phyloP scores from a whole-genome alignment of 192 early-diverging fungal genomes.

The Irineochytrium annulatum region DNA sequence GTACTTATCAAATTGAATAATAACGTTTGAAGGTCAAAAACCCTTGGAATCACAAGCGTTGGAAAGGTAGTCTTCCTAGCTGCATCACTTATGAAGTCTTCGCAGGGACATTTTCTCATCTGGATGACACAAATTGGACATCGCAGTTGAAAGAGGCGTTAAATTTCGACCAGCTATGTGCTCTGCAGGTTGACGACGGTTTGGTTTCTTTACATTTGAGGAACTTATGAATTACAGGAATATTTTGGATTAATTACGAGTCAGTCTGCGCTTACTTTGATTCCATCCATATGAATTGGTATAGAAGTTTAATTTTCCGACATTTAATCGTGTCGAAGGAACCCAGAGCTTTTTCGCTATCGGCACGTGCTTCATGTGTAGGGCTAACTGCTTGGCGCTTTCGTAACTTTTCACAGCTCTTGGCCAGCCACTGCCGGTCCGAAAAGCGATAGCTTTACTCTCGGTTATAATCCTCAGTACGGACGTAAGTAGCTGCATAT shows the following conservation, averaged over 20 bases:
- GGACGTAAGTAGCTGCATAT: slow-evolving; percentile 10
- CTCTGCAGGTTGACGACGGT: slow-evolving; percentile 71
- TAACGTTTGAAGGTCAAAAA: slow-evolving; percentile 57
- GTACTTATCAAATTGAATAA: not conserved
- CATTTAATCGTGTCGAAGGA: slow-evolving; percentile 42
- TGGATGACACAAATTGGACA: slow-evolving; percentile 57
- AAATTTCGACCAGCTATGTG: slow-evolving; percentile 66
- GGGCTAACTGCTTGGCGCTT: slow-evolving; percentile 23
- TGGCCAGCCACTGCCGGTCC: slow-evolving; percentile 21
- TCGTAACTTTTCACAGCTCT: slow-evolving; percentile 34
- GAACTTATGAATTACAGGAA: slow-evolving; percentile 27
- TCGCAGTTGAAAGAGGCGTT: slow-evolving; percentile 58
- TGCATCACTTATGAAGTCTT: slow-evolving; percentile 12
- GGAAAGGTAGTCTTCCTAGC: slow-evolving; percentile 55
- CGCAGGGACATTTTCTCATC: slow-evolving; percentile 28
- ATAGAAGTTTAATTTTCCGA: slow-evolving; percentile 6
- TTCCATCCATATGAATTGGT: slow-evolving; percentile 82
- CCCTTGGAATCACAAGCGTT: slow-evolving; percentile 86
- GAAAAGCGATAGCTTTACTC: slow-evolving; percentile 47
- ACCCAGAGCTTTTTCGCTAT: slow-evolving; percentile 69
- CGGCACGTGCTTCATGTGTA: slow-evolving; percentile 69
- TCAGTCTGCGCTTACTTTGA: slow-evolving; percentile 76
- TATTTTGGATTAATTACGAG: slow-evolving; percentile 88
- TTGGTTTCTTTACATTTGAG: not conserved
- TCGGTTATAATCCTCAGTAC: slow-evolving; percentile 75